These are phyloP conservation scores for Nemania diffusa DNA, from an alignment of 2,329 filamentous ascomycete species.

Conservation along the genomic window DNA sequence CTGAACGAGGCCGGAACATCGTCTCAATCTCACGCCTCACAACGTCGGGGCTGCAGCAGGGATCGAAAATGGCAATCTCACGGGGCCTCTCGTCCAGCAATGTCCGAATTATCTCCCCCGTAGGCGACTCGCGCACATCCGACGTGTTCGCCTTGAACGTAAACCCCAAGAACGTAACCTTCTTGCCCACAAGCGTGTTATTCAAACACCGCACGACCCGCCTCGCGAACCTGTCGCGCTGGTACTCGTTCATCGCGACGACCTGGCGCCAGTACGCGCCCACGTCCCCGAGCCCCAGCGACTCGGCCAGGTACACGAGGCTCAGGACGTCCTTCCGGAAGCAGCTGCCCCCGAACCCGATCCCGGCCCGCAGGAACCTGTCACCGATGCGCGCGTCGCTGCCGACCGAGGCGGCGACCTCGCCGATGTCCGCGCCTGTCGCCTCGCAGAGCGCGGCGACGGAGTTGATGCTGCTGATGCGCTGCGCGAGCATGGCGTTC, in stretches of 20 bases:
- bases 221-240: constrained; percentile 74
- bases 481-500: constrained; percentile 83
- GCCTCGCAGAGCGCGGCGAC: constrained; percentile 83
- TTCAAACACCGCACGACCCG: constrained; percentile 74
- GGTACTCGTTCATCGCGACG: constrained; percentile 80
- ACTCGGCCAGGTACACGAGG: constrained; percentile 78
- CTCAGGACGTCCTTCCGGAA: constrained; percentile 84
- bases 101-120: constrained; percentile 73
- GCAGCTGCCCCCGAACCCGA: constrained; percentile 83
- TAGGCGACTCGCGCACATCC: constrained; percentile 77
- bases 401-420: constrained; percentile 74
- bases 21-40: constrained; percentile 62
- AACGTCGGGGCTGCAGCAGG: constrained; percentile 65
- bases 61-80: constrained; percentile 76
- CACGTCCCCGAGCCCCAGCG: constrained; percentile 75
- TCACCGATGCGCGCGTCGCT: constrained; percentile 77
- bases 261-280: constrained; percentile 80
- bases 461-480: constrained; percentile 83
- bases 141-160: constrained; percentile 84
- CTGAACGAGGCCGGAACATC: constrained; percentile 51
- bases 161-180: constrained; percentile 77
- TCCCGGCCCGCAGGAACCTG: constrained; percentile 77
- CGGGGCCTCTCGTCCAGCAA: constrained; percentile 72
- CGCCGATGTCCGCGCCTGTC: constrained; percentile 78
- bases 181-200: constrained; percentile 75